Percentiles rank a stretch among this genome's conserved stretches.
These are phyloP conservation scores for Aquilaria yunnanensis DNA, from an alignment of 345 rosid species.

Conservation along the genomic window DNA sequence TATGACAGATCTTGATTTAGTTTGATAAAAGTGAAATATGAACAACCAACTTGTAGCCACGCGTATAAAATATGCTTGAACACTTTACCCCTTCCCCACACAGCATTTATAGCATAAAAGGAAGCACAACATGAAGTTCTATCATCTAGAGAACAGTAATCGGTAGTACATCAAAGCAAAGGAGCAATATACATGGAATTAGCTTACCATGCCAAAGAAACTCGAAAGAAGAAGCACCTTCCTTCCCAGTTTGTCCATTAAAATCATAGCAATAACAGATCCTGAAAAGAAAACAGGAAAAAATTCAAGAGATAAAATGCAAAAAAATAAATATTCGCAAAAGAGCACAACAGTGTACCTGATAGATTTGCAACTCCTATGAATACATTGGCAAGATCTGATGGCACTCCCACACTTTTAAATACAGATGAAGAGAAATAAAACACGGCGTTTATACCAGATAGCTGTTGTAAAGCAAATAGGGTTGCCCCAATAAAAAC, in stretches of 20 bases:
- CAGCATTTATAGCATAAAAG: not conserved
- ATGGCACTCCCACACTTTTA: constrained; percentile 89
- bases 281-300: constrained; percentile 32
- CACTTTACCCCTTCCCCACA: not conserved
- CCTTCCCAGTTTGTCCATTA: constrained; percentile 95
- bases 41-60: not conserved
- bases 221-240: constrained; percentile 74
- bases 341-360: constrained; percentile 37
- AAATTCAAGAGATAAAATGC: constrained; percentile 3
- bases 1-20: too few species aligned
- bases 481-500: constrained; percentile 99
- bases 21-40: too few species aligned
- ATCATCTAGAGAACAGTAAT: not conserved
- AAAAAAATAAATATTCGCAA: constrained; percentile 1
- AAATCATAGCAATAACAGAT: constrained; percentile 74
- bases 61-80: not conserved
- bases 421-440: constrained; percentile 98
- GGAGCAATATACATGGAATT: constrained; percentile 4
- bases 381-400: constrained; percentile 64
- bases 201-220: constrained; percentile 68
- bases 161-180: not conserved
- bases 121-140: not conserved
- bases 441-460: constrained; percentile 98
- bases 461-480: constrained; percentile 99
- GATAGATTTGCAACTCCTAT: constrained; percentile 75